phyloP scores from a whole-genome alignment of 805 yeast species.

The Cyberlindnera amylophila region DNA sequence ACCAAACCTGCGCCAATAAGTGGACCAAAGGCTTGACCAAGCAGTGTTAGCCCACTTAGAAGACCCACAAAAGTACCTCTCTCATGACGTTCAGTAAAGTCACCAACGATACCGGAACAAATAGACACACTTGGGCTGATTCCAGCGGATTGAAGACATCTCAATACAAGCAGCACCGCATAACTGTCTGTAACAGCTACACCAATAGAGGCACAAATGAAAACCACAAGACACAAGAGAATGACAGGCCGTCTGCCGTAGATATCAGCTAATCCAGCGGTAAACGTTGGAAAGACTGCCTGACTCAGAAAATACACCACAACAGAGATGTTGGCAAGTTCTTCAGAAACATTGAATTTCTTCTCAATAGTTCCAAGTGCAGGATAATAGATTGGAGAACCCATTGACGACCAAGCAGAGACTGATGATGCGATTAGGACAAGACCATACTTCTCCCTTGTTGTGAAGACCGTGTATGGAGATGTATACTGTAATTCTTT shows the following conservation, averaged over 20 bases:
- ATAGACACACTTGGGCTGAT: slow-evolving; percentile 75
- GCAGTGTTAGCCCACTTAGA: slow-evolving; percentile 58
- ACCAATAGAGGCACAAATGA: slow-evolving; percentile 60
- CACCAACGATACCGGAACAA: slow-evolving; percentile 68
- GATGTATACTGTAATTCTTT: no score
- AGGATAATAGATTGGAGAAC: slow-evolving; percentile 79
- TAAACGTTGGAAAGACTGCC: slow-evolving; percentile 71
- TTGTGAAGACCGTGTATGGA: slow-evolving; percentile 8
- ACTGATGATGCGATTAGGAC: slow-evolving; percentile 21
- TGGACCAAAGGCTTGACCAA: slow-evolving; percentile 80
- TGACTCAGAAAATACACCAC: slow-evolving; percentile 75
- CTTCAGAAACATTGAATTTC: slow-evolving; percentile 52
- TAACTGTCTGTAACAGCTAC: slow-evolving; percentile 56
- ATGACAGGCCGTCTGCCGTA: slow-evolving; percentile 71
- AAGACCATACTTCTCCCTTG: slow-evolving; percentile 5
- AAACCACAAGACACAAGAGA: slow-evolving; percentile 49
- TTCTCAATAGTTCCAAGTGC: slow-evolving; percentile 57
- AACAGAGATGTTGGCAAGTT: slow-evolving; percentile 62
- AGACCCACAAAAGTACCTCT: slow-evolving; percentile 72
- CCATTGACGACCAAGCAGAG: slow-evolving; percentile 66
- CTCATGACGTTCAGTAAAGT: slow-evolving; percentile 58
- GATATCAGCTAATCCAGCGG: slow-evolving; percentile 65
- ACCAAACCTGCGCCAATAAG: slow-evolving; percentile 48
- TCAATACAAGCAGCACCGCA: slow-evolving; percentile 55
- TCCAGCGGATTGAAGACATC: slow-evolving; percentile 74